phyloP scores from a whole-genome alignment of 1,139 yeast species.

The Suhomyces kunorum region DNA sequence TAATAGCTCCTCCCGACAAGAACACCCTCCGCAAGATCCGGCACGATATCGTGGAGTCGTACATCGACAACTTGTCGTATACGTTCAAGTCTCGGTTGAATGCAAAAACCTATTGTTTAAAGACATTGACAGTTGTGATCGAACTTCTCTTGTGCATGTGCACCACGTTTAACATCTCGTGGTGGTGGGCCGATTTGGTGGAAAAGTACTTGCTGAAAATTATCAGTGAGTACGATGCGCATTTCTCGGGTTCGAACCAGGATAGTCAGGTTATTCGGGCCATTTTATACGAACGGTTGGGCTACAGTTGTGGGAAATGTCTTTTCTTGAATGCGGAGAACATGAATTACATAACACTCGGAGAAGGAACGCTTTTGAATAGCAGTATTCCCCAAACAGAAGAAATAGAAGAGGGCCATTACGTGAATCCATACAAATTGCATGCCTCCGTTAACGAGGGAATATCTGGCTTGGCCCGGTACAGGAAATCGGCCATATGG shows the following conservation, averaged over 20 bases:
- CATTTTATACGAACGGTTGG: constrained; percentile 42
- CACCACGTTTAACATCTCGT: constrained; percentile 37
- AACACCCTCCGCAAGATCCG: constrained; percentile 61
- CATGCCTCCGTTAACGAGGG: constrained; percentile 35
- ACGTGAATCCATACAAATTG: constrained; percentile 43
- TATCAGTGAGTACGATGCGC: constrained; percentile 41
- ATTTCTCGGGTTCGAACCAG: constrained; percentile 32
- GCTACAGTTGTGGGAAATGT: constrained; percentile 39
- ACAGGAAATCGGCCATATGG: constrained; percentile 80
- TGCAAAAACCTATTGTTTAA: constrained; percentile 60
- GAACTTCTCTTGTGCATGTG: constrained; percentile 57
- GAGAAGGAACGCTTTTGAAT: constrained; percentile 8
- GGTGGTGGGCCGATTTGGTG: constrained; percentile 53
- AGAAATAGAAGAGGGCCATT: constrained; percentile 31
- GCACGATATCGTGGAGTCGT: constrained; percentile 63
- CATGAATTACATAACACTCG: constrained; percentile 16
- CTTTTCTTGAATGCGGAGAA: constrained; percentile 22
- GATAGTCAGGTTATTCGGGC: constrained; percentile 46
- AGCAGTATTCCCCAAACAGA: constrained; percentile 3
- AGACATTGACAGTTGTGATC: constrained; percentile 43
- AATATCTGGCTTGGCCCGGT: constrained; percentile 55
- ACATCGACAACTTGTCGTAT: constrained; percentile 60
- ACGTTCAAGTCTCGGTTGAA: constrained; percentile 60
- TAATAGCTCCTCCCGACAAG: constrained; percentile 40
- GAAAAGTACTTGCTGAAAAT: constrained; percentile 47